A percentile compares a stretch with the other conserved stretches of the same genome.
Evolutionary conservation across 2,329 filamentous ascomycete species (phyloP).

Genomic region (Fusarium sp.): DNA sequence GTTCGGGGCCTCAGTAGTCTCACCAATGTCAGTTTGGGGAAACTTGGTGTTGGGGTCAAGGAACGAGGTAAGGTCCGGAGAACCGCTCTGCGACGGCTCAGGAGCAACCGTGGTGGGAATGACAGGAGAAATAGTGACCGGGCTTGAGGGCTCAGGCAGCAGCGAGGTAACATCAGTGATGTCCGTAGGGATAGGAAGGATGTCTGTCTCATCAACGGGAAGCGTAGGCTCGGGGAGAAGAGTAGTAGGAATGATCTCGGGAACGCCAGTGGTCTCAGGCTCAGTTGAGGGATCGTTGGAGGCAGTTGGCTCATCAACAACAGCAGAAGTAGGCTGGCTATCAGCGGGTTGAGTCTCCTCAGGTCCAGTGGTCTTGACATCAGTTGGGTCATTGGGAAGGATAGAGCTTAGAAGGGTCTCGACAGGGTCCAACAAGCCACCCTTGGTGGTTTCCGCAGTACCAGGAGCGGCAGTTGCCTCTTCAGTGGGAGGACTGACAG

Average conservation of each 20-base stretch:
- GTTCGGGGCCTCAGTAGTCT: slow-evolving; percentile 27
- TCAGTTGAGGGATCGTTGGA: slow-evolving; percentile 29
- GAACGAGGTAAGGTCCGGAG: slow-evolving; percentile 24
- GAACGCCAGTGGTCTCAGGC: slow-evolving; percentile 28
- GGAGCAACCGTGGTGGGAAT: slow-evolving; percentile 19
- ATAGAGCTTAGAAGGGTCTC: slow-evolving; percentile 38
- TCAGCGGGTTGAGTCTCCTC: slow-evolving; percentile 19
- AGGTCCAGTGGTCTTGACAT: slow-evolving; percentile 21
- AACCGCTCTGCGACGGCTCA: slow-evolving; percentile 16
- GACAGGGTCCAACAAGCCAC: slow-evolving; percentile 45
- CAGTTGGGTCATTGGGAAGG: slow-evolving; percentile 25
- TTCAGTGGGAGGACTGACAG: slow-evolving; percentile 17
- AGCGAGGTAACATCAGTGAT: slow-evolving; percentile 26
- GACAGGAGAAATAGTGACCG: slow-evolving; percentile 27
- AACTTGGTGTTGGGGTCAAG: slow-evolving; percentile 34
- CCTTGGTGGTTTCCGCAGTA: slow-evolving; percentile 25
- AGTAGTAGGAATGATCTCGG: slow-evolving; percentile 27
- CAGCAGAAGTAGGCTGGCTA: slow-evolving; percentile 24
- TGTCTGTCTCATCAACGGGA: slow-evolving; percentile 15
- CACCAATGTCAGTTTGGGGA: slow-evolving; percentile 11
- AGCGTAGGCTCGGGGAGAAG: slow-evolving; percentile 27
- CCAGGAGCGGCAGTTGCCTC: slow-evolving; percentile 27
- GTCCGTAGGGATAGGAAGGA: slow-evolving; percentile 22
- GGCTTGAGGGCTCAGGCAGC: slow-evolving; percentile 26
- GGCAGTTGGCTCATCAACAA: slow-evolving; percentile 17